Conservation (phyloP, 1,139 yeast genomes). For the Debaryomycetaceae sp. region DNA sequence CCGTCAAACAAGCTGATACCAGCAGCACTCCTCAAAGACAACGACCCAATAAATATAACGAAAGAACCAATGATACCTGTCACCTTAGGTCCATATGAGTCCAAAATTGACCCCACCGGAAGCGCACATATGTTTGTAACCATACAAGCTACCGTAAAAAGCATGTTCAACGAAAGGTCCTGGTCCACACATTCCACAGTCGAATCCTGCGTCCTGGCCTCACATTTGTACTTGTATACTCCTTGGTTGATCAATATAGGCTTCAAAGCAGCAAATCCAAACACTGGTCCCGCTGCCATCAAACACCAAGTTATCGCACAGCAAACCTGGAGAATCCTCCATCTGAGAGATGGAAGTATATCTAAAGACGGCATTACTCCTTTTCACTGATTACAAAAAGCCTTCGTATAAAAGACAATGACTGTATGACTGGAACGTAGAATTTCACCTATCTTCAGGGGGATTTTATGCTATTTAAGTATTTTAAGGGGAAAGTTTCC, state of each 20-base stretch:
- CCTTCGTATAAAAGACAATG: background rate
- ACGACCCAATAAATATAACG: constrained; percentile 52
- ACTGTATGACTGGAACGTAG: too few relatives aligned
- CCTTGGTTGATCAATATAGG: constrained; percentile 76
- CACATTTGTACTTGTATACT: constrained; percentile 65
- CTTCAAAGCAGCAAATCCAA: constrained; percentile 92
- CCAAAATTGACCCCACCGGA: constrained; percentile 76
- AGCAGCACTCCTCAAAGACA: constrained; percentile 40
- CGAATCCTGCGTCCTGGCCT: constrained; percentile 12
- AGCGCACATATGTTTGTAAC: constrained; percentile 82
- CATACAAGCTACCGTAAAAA: constrained; percentile 85
- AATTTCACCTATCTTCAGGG: background rate
- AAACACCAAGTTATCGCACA: constrained; percentile 88
- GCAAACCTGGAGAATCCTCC: constrained; percentile 23
- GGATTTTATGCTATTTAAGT: too few relatives aligned
- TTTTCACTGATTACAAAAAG: background rate
- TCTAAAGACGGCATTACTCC: constrained; percentile 7
- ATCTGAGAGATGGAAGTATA: constrained; percentile 14
- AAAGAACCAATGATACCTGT: constrained; percentile 74
- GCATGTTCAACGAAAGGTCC: constrained; percentile 73
- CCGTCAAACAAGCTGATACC: constrained; percentile 29
- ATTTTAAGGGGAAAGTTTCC: too few relatives aligned
- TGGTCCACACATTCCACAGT: constrained; percentile 59
- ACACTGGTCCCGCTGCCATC: constrained; percentile 88
- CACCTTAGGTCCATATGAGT: constrained; percentile 73